These are phyloP conservation scores for Penicillium sp. DNA, from an alignment of 2,329 filamentous ascomycete species.

Conservation along the genomic window DNA sequence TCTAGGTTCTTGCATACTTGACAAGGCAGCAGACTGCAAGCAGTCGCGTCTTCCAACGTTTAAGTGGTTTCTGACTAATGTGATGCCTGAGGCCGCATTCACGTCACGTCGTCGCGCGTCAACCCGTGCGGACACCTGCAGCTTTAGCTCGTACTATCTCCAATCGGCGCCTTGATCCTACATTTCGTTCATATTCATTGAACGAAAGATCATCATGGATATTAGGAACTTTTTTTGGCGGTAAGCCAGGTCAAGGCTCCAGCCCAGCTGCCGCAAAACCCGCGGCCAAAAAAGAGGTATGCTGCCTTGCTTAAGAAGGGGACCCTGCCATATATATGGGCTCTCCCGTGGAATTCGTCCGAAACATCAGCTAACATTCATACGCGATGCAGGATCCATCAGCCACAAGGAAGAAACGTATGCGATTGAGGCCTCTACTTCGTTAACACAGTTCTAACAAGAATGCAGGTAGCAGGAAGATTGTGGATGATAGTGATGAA, in stretches of 20 bases:
- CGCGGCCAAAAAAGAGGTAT: slow-evolving; percentile 45
- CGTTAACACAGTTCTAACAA: slow-evolving; percentile 8
- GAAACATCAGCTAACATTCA: slow-evolving; percentile 9
- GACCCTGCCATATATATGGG: background rate
- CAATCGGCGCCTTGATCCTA: background rate
- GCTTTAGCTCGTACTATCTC: background rate
- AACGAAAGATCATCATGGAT: slow-evolving; percentile 64
- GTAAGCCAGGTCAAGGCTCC: slow-evolving; percentile 65
- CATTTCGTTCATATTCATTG: background rate
- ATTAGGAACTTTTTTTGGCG: slow-evolving; percentile 87
- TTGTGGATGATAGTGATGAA: slow-evolving; percentile 80
- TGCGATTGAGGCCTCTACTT: slow-evolving; percentile 7
- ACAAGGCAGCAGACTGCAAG: background rate
- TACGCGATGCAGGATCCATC: slow-evolving; percentile 26
- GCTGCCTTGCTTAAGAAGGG: slow-evolving; percentile 11
- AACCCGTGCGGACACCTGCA: background rate
- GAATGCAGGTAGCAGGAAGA: slow-evolving; percentile 58
- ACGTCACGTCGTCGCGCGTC: background rate
- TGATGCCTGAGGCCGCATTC: background rate
- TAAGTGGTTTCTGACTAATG: background rate
- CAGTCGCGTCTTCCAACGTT: background rate
- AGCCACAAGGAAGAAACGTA: slow-evolving; percentile 39
- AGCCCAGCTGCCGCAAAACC: slow-evolving; percentile 46
- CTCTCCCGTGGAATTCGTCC: background rate
- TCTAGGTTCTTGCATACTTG: too few species aligned